Conservation (phyloP, 768 basidiomycete genomes). For the Hericium coralloides region DNA sequence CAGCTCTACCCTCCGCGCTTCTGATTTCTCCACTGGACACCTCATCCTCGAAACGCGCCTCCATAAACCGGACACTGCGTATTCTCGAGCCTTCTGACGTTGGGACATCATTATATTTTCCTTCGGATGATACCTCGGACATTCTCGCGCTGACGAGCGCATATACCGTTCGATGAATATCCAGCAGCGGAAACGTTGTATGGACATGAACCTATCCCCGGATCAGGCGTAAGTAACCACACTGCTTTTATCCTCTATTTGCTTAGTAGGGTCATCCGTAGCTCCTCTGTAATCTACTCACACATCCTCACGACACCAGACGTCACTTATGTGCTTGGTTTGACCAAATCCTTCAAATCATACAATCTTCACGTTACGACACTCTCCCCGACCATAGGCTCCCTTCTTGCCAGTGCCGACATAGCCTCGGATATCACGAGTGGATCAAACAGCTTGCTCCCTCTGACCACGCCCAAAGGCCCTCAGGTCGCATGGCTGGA, state of each 20-base stretch:
- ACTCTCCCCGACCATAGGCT: conserved; percentile 46
- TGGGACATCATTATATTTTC: conserved; percentile 43
- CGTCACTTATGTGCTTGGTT: conserved; percentile 47
- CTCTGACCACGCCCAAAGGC: conserved; percentile 18
- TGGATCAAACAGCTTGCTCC: conserved; percentile 27
- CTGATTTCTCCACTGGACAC: conserved; percentile 55
- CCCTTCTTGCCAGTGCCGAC: conserved; percentile 36
- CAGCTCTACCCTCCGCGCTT: conserved; percentile 58
- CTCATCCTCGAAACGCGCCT: conserved; percentile 59
- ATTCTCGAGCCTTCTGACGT: conserved; percentile 44
- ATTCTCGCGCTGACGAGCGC: conserved; percentile 55
- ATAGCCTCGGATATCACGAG: conserved; percentile 43
- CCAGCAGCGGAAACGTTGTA: conserved; percentile 37
- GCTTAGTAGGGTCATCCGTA: conserved; percentile 20
- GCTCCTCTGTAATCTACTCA: conserved; percentile 57
- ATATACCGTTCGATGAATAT: conserved; percentile 44
- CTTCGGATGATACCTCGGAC: conserved; percentile 26
- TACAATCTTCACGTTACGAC: conserved; percentile 63
- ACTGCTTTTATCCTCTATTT: not conserved
- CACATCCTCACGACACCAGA: conserved; percentile 44
- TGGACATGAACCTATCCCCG: conserved; percentile 72
- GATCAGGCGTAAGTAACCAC: conserved; percentile 48
- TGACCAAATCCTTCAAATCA: conserved; percentile 34
- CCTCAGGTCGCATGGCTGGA: conserved; percentile 46
- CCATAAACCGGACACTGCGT: conserved; percentile 34